phyloP scores from a whole-genome alignment of 192 early-diverging fungal species.

The Backusella psychrophila region DNA sequence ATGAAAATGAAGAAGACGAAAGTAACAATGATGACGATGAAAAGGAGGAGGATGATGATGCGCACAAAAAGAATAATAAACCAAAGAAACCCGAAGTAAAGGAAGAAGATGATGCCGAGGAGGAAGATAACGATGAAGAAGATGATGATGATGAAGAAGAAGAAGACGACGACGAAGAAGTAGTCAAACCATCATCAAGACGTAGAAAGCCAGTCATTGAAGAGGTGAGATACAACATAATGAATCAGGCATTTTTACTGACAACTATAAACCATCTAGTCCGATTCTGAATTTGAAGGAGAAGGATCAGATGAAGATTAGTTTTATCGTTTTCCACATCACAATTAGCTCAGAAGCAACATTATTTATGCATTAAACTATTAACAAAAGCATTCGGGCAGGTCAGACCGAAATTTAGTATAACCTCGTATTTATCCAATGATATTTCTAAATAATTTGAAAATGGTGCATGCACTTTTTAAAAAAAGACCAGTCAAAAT shows the following conservation, averaged over 20 bases:
- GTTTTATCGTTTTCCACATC: background rate
- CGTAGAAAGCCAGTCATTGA: background rate
- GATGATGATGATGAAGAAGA: background rate
- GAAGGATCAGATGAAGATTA: background rate
- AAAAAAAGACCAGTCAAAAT: too few relatives aligned
- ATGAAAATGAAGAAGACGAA: slow-evolving; percentile 1
- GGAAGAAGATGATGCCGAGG: background rate
- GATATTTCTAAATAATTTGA: too few relatives aligned
- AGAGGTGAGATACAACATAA: background rate
- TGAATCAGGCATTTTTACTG: background rate
- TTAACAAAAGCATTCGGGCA: background rate
- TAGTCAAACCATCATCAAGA: background rate
- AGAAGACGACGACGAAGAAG: background rate
- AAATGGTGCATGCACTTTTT: too few relatives aligned
- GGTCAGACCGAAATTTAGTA: too few relatives aligned
- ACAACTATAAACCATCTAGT: background rate
- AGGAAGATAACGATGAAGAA: background rate
- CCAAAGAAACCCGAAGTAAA: background rate
- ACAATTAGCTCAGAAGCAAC: background rate
- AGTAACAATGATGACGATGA: background rate
- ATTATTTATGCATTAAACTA: background rate
- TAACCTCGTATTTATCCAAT: too few relatives aligned
- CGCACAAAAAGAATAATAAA: background rate
- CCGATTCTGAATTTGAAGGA: slow-evolving; percentile 3
- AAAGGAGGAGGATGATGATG: background rate